These are phyloP conservation scores for Falciphora oryzae DNA, from an alignment of 2,329 filamentous ascomycete genomes.

Conservation along the genomic window DNA sequence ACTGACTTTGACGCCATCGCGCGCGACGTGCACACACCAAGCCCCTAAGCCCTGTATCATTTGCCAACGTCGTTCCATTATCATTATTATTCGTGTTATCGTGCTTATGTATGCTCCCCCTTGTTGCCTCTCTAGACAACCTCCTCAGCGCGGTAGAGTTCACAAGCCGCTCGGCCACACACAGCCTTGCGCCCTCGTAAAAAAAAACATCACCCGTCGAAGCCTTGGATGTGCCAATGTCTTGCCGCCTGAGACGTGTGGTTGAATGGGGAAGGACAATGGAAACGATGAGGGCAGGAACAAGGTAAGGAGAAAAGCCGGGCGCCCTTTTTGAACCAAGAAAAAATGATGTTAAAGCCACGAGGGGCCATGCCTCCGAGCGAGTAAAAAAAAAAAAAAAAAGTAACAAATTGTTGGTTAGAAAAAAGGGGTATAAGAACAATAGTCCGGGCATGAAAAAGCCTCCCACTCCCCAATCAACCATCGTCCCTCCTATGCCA, in stretches of 20 bases:
- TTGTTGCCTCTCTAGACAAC: neutral
- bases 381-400: neutral
- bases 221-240: too few species aligned
- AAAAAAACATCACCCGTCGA: too few species aligned
- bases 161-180: too few species aligned
- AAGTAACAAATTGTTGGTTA: neutral
- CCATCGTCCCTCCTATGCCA: neutral
- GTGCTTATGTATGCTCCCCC: neutral
- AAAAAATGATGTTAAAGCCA: neutral
- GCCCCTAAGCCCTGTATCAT: neutral
- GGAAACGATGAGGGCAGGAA: too few species aligned
- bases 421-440: neutral
- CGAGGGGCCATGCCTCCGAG: neutral
- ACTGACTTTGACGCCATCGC: too few species aligned
- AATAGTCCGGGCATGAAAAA: neutral
- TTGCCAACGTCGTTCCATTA: neutral
- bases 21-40: too few species aligned
- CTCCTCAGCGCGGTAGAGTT: neutral
- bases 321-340: too few species aligned
- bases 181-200: too few species aligned
- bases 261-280: too few species aligned
- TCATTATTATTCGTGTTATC: neutral
- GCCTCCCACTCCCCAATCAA: neutral
- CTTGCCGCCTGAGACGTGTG: too few species aligned
- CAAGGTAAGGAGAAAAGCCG: too few species aligned